Evolutionary conservation across 495 filamentous ascomycete species (phyloP), one percentile per base, ranked within the genome.

Genomic region (Xylaria venustula): DNA sequence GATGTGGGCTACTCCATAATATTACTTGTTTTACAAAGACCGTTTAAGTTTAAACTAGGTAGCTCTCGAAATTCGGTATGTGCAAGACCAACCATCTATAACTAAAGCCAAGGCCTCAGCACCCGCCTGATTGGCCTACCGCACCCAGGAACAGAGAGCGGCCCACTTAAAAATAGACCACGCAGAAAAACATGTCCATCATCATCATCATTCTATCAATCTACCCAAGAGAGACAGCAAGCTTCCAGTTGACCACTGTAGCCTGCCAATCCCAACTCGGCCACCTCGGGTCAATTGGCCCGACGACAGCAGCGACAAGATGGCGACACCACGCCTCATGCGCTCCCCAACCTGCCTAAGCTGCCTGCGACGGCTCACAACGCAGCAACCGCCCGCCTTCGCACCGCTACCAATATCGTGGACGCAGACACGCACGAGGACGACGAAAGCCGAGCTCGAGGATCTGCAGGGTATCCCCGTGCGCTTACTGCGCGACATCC

Each of bases 401-500:
- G 52, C 61, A 41, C 48, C 61, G 17, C 40, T 51, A 4, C 48
- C 61, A 12, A 26, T 51, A 4, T 55, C 53, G 19, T 54, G 54
- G 26, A 57, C 64, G 62, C 81, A 83, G 62, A 66, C 81, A 58
- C 79, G 84, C 42, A 81, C 78, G 64, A 81, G 77, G 66, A 81
- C 78, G 65, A 71, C 74, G 67, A 62, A 81, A 77, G 65, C 60
- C 66, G 60, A 73, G 71, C 42, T 78, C 73, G 51, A 75, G 49
- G 68, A 71, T 20, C 25, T 67, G 5, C 73, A 73, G 52, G 77
- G 77, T 48, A 78, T 89, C 28, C 79, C 84, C 20, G 88, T 88
- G 54, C 80, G 81, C 51, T 73, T 90, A 58, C 71, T 86, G 7
- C 66, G 80, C 61, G 83, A 89, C 66, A 81, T 89, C 22, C 77